Conservation (phyloP, 148 eudicot species). For the Nepenthes mirabilis region DNA sequence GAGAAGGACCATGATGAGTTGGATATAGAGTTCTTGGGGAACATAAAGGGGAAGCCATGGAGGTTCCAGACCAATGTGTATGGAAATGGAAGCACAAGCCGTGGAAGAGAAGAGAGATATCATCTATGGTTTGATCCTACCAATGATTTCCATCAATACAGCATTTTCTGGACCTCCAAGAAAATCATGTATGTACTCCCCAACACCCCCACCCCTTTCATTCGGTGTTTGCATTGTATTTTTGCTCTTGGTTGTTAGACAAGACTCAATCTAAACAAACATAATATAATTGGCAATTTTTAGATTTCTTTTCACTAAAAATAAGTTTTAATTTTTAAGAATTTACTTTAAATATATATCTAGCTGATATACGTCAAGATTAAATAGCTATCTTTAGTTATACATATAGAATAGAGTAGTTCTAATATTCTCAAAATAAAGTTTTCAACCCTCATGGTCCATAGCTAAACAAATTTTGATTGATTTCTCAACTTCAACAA, state of each 20-base stretch:
- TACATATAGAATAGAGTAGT: too few relatives aligned
- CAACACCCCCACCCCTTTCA: background rate
- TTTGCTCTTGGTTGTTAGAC: background rate
- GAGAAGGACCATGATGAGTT: conserved; percentile 19
- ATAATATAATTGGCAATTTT: too few relatives aligned
- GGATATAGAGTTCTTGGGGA: conserved; percentile 30
- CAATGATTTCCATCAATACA: conserved; percentile 18
- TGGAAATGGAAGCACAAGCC: conserved; percentile 17
- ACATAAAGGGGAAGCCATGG: conserved; percentile 12
- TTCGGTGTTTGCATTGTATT: background rate
- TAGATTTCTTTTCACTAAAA: too few relatives aligned
- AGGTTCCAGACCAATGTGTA: conserved; percentile 24
- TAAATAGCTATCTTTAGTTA: too few relatives aligned
- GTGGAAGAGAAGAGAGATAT: conserved; percentile 26
- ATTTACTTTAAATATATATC: too few relatives aligned
- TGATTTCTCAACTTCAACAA: too few relatives aligned
- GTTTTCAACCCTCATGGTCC: too few relatives aligned
- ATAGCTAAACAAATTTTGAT: too few relatives aligned
- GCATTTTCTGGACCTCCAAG: conserved; percentile 16
- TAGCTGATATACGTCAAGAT: too few relatives aligned
- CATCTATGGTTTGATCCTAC: conserved; percentile 22
- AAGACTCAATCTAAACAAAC: too few relatives aligned
- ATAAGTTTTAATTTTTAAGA: too few relatives aligned
- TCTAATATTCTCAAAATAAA: too few relatives aligned
- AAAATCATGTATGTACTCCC: conserved; percentile 5